Base-by-base conservation (phyloP, 164 flowering plant species). In the Piper longum region DNA sequence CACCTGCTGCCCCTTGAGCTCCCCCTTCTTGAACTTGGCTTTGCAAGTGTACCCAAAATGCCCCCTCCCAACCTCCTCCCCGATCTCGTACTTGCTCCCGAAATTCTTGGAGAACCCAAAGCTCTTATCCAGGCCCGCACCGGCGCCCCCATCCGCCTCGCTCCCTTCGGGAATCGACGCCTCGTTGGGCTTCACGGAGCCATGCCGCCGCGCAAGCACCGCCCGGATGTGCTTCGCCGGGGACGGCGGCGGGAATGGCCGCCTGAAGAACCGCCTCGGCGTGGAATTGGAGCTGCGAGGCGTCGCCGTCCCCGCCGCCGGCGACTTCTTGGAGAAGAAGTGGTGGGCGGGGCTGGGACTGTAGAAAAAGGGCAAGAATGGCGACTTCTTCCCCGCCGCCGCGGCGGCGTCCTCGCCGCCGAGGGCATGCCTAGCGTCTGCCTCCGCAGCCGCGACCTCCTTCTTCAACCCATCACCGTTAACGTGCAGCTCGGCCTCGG, bases 181-280 rank as follows among this genome's bases (percentile, higher is more conserved):
- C 73, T 72, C 89, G 59, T 86, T 85, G 36, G 89, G 89, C 82
- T 86, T 86, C 76, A 83, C 90, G 26, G 85, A 75, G 16, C 96
- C 96, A 43, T 88, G 88, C 64, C 98, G 76, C 70, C 90, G 70
- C 16, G 89, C 91, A 54, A 85, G 73, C 66, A 81, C 76, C 2
- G 90, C 85, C 60, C 76, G 64, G 4, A 91, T 89, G 54, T 91
- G 98, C 79, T 89, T 91, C 41, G 98, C 98, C 56, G 98, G 96
- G 19, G 98, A 91, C 40, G 96, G 96, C 3, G 96, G 96, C 12
- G 91, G 92, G 67, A 90, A 90, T 14, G 92, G 85, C 59, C 82
- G 55, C 75, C 70, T 76, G 72, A 88, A 88, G 57, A 87, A 75
- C 70, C 95, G 67, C 71, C 73, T 73, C 16, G 97, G 97, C 45